Conservation (phyloP, 2,329 filamentous ascomycete species). For the Cladobotryum mycophilum region DNA sequence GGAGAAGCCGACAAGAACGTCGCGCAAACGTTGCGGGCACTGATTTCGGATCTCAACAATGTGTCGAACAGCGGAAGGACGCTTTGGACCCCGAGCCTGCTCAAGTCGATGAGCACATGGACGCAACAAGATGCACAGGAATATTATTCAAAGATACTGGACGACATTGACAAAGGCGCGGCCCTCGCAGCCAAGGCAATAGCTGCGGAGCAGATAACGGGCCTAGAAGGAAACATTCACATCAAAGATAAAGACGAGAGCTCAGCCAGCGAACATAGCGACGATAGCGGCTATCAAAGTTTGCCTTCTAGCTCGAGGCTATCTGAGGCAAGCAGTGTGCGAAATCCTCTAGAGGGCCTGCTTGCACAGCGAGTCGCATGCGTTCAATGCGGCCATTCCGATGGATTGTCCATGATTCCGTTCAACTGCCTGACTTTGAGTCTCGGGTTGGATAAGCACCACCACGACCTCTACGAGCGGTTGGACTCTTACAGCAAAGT, state of each 20-base stretch:
- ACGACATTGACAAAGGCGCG: slow-evolving; percentile 76
- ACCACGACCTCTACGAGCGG: slow-evolving; percentile 69
- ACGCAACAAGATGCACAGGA: slow-evolving; percentile 97
- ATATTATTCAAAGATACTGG: slow-evolving; percentile 86
- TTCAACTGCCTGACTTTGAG: slow-evolving; percentile 92
- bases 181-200: slow-evolving; percentile 36
- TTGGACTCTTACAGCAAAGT: slow-evolving; percentile 79
- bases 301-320: slow-evolving; percentile 31
- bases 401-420: slow-evolving; percentile 81
- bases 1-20: slow-evolving; percentile 28
- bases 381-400: slow-evolving; percentile 75
- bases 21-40: slow-evolving; percentile 49
- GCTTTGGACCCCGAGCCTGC: slow-evolving; percentile 71
- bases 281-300: slow-evolving; percentile 53
- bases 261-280: slow-evolving; percentile 43
- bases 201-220: background rate
- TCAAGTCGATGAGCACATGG: slow-evolving; percentile 92
- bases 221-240: slow-evolving; percentile 2
- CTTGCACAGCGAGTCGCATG: slow-evolving; percentile 86
- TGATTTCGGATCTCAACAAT: slow-evolving; percentile 66
- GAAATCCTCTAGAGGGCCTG: slow-evolving; percentile 81
- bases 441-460: slow-evolving; percentile 55
- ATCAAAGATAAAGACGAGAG: slow-evolving; percentile 34
- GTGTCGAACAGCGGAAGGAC: slow-evolving; percentile 64
- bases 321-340: slow-evolving; percentile 34